Percentiles rank a stretch among this genome's conserved stretches.
Evolutionary conservation across 306 rosid genomes (phyloP).

Genomic region (Nissolia schottii): DNA sequence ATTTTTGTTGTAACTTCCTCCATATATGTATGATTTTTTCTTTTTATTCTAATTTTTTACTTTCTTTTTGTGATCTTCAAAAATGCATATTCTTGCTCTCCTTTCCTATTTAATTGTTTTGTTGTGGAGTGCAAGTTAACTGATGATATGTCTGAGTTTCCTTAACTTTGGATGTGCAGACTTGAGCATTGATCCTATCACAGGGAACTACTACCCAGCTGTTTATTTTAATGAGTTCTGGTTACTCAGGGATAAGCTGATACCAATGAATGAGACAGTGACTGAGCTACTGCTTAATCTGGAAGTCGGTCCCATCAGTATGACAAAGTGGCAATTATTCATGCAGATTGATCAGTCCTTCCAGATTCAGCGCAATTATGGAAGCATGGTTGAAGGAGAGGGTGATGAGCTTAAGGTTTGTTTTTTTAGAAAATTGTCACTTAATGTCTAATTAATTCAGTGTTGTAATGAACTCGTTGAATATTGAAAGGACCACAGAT

Average conservation of each 20-base stretch:
- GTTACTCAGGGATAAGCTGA: constrained; percentile 85
- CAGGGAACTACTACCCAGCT: constrained; percentile 81
- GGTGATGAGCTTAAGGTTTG: constrained; percentile 94
- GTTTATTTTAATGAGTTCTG: constrained; percentile 90
- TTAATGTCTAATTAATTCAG: not conserved
- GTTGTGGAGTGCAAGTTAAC: not conserved
- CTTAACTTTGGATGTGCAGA: constrained; percentile 57
- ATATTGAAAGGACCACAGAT: not conserved
- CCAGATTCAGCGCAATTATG: constrained; percentile 89
- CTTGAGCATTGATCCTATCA: constrained; percentile 70
- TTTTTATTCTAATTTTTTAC: not conserved
- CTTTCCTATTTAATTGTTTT: not conserved
- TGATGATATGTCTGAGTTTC: constrained; percentile 35
- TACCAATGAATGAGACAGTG: constrained; percentile 69
- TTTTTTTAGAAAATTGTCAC: constrained; percentile 7
- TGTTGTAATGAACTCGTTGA: not conserved
- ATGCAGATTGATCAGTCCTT: constrained; percentile 92
- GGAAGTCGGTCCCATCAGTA: constrained; percentile 90
- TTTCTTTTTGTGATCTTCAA: not conserved
- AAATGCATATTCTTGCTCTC: not conserved
- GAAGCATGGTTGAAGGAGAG: constrained; percentile 98
- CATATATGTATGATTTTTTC: not conserved
- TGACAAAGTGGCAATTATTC: constrained; percentile 96
- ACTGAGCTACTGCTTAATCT: constrained; percentile 65
- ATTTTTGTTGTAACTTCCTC: not conserved